Conservation (phyloP, 2,329 filamentous ascomycete genomes). For the Ophiocordyceps camponoti-saundersi region DNA sequence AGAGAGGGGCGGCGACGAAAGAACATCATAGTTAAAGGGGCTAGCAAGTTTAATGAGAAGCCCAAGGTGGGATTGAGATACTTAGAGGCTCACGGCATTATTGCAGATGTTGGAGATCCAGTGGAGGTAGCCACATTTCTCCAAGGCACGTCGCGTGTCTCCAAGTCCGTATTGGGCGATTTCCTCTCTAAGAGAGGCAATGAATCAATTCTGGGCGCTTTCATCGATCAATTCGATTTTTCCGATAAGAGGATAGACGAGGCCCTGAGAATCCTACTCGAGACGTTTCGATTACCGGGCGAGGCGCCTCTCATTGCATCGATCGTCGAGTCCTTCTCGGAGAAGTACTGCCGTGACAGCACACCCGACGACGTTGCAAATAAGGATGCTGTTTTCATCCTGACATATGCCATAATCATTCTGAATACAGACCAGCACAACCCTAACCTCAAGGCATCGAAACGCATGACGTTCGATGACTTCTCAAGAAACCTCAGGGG, state of each 20-base stretch:
- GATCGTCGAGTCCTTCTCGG: slow-evolving; percentile 74
- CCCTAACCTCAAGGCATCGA: slow-evolving; percentile 62
- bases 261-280: slow-evolving; percentile 70
- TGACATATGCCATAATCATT: slow-evolving; percentile 95
- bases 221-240: slow-evolving; percentile 81
- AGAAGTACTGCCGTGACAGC: slow-evolving; percentile 60
- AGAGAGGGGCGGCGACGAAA: slow-evolving; percentile 63
- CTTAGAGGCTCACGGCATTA: slow-evolving; percentile 71
- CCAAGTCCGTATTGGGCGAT: slow-evolving; percentile 82
- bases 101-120: slow-evolving; percentile 57
- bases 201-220: slow-evolving; percentile 67
- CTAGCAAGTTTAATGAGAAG: slow-evolving; percentile 86
- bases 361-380: slow-evolving; percentile 62
- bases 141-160: slow-evolving; percentile 71
- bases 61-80: slow-evolving; percentile 81
- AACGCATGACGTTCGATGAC: slow-evolving; percentile 69
- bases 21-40: slow-evolving; percentile 74
- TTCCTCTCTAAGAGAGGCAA: slow-evolving; percentile 86
- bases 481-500: slow-evolving; percentile 84
- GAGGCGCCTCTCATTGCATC: slow-evolving; percentile 87
- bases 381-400: slow-evolving; percentile 73
- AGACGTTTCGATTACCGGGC: slow-evolving; percentile 83
- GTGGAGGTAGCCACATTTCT: slow-evolving; percentile 72
- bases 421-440: slow-evolving; percentile 96
- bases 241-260: slow-evolving; percentile 75